Conservation (phyloP, 2,329 filamentous ascomycete species). For the Ophiostoma quercus region DNA sequence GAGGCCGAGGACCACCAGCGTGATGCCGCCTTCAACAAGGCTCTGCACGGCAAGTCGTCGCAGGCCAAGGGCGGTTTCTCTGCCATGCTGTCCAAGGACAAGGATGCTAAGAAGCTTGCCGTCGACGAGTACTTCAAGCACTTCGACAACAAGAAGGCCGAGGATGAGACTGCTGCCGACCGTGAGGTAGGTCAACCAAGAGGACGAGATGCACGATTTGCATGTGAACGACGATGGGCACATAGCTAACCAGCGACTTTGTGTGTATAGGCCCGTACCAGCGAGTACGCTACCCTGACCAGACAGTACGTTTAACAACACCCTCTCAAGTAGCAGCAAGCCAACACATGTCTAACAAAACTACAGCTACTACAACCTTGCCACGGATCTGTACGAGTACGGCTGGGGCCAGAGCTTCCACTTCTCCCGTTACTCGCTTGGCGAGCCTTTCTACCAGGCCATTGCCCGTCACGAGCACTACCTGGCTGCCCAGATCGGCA, state of each 20-base stretch:
- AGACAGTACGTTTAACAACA: conserved; percentile 58
- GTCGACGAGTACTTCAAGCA: conserved; percentile 83
- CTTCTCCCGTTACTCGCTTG: conserved; percentile 87
- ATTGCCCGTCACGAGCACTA: conserved; percentile 98
- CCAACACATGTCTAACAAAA: neutral
- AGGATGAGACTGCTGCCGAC: conserved; percentile 74
- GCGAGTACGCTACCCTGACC: conserved; percentile 88
- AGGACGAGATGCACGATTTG: neutral
- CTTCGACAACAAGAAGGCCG: conserved; percentile 69
- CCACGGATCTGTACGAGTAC: conserved; percentile 94
- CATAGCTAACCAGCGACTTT: conserved; percentile 8
- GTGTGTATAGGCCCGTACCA: conserved; percentile 60
- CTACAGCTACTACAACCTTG: conserved; percentile 72
- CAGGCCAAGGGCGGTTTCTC: conserved; percentile 65
- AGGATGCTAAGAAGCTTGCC: conserved; percentile 49
- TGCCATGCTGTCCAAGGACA: conserved; percentile 82
- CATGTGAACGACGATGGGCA: neutral
- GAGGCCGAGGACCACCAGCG: conserved; percentile 78
- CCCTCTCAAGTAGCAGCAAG: no score
- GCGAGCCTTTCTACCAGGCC: conserved; percentile 83
- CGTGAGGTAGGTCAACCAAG: conserved; percentile 61
- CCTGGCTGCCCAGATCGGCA: conserved; percentile 80
- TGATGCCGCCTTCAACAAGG: conserved; percentile 88
- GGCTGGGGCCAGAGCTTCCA: conserved; percentile 97
- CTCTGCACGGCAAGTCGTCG: conserved; percentile 70